Conservation (phyloP, 768 basidiomycete species). For the Tulasnella sp. region DNA sequence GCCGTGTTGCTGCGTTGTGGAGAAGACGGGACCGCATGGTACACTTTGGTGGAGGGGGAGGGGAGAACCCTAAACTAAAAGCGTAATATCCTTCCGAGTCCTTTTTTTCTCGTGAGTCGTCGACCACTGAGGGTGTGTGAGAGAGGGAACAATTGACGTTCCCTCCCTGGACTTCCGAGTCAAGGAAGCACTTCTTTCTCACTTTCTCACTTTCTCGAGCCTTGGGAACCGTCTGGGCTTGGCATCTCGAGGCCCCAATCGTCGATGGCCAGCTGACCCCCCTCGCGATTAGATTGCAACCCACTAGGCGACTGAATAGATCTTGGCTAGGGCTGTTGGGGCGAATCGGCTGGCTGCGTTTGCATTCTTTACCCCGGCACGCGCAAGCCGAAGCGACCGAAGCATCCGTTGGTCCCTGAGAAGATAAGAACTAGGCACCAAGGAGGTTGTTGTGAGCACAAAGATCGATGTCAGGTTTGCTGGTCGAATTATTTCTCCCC, state of each 20-base stretch:
- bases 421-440: constrained; percentile 10
- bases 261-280: neutral
- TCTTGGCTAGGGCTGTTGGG: neutral
- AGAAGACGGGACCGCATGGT: constrained; percentile 11
- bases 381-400: neutral
- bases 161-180: neutral
- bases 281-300: neutral
- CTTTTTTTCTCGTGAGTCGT: neutral
- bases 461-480: neutral
- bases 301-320: neutral
- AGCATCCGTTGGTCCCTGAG: neutral
- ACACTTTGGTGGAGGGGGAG: neutral
- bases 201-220: neutral
- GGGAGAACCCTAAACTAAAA: constrained; percentile 1
- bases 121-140: neutral
- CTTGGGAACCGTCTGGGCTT: neutral
- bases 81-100: neutral
- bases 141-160: neutral
- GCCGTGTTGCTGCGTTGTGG: constrained; percentile 5
- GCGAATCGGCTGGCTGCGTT: neutral
- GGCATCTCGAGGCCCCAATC: neutral
- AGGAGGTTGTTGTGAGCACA: neutral
- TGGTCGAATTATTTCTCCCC: neutral
- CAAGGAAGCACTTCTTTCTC: neutral
- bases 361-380: neutral